Conservation (phyloP, 2,329 filamentous ascomycete genomes). For the Penicillium sp. region DNA sequence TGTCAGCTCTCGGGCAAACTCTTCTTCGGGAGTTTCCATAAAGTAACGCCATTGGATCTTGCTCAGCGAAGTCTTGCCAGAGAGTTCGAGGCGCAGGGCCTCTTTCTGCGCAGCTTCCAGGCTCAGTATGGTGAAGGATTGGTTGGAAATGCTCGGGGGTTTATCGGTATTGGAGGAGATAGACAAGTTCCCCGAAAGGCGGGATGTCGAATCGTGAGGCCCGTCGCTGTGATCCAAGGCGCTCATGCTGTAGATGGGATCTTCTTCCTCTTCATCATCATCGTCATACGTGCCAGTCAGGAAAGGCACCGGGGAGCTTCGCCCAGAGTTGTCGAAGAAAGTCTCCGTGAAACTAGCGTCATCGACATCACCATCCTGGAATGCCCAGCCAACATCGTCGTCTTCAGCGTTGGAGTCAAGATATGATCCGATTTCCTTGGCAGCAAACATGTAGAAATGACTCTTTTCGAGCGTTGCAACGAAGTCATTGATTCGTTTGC, state of each 20-base stretch:
- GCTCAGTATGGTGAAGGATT: conserved; percentile 43
- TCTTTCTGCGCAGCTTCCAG: conserved; percentile 76
- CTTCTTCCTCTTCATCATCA: conserved; percentile 35
- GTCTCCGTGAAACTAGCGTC: conserved; percentile 43
- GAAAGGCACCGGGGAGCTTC: conserved; percentile 39
- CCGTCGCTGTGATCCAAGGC: conserved; percentile 41
- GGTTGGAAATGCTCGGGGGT: conserved; percentile 40
- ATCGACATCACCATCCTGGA: conserved; percentile 64
- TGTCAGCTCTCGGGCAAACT: conserved; percentile 87
- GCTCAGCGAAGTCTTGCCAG: conserved; percentile 66
- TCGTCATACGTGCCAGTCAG: conserved; percentile 26
- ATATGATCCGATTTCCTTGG: conserved; percentile 78
- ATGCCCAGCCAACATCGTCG: conserved; percentile 92
- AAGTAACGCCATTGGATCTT: conserved; percentile 88
- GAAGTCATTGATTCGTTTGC: conserved; percentile 70
- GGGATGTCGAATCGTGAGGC: conserved; percentile 36
- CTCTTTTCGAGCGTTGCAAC: conserved; percentile 71
- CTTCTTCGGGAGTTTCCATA: conserved; percentile 80
- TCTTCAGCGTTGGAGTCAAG: conserved; percentile 76
- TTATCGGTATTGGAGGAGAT: conserved; percentile 40
- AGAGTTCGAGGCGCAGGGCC: conserved; percentile 69
- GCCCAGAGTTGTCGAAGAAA: conserved; percentile 41
- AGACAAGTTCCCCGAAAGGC: conserved; percentile 41
- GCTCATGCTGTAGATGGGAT: conserved; percentile 39
- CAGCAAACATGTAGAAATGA: conserved; percentile 78